Evolutionary conservation across 139 green algal species (phyloP).

Genomic region (Medakamo hakoo): DNA sequence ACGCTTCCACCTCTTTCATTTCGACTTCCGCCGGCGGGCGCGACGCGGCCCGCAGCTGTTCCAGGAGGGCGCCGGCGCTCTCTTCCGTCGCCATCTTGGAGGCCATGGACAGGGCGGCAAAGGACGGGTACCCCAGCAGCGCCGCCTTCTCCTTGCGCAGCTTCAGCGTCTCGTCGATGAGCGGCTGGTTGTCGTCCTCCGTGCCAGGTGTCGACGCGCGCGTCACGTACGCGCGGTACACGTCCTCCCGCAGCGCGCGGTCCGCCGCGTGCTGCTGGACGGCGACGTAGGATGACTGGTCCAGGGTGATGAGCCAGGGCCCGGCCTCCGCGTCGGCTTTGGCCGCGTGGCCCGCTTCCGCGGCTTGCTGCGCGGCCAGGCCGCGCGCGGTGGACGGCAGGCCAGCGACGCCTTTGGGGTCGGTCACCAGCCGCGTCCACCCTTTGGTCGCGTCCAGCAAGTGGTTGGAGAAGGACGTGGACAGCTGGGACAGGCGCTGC

Average conservation of each 20-base stretch:
- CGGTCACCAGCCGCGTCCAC: conserved; percentile 70
- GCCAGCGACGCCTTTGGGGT: conserved; percentile 59
- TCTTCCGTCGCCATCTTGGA: conserved; percentile 72
- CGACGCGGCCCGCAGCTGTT: conserved; percentile 66
- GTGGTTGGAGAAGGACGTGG: conserved; percentile 86
- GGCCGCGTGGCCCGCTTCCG: conserved; percentile 47
- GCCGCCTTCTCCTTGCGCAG: conserved; percentile 72
- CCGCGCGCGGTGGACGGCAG: conserved; percentile 56
- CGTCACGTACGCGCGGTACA: conserved; percentile 83
- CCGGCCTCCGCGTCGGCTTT: conserved; percentile 65
- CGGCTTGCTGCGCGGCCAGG: conserved; percentile 39
- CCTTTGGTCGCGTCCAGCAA: conserved; percentile 62
- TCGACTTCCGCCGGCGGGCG: conserved; percentile 47
- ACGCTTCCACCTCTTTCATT: conserved; percentile 50
- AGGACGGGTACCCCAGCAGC: conserved; percentile 78
- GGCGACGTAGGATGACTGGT: conserved; percentile 78
- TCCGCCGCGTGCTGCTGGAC: conserved; percentile 78
- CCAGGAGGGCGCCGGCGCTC: conserved; percentile 66
- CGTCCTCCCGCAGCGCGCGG: conserved; percentile 70
- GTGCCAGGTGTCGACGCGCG: conserved; percentile 38
- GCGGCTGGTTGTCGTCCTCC: conserved; percentile 63
- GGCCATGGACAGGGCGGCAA: conserved; percentile 67
- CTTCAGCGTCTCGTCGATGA: conserved; percentile 70
- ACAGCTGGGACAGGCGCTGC: conserved; percentile 77
- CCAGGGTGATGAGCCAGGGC: conserved; percentile 88